A percentile compares a stretch with the other conserved stretches of the same genome.
phyloP scores from a whole-genome alignment of 352 stramenopile genomes.

The Blastocystis sp. region DNA sequence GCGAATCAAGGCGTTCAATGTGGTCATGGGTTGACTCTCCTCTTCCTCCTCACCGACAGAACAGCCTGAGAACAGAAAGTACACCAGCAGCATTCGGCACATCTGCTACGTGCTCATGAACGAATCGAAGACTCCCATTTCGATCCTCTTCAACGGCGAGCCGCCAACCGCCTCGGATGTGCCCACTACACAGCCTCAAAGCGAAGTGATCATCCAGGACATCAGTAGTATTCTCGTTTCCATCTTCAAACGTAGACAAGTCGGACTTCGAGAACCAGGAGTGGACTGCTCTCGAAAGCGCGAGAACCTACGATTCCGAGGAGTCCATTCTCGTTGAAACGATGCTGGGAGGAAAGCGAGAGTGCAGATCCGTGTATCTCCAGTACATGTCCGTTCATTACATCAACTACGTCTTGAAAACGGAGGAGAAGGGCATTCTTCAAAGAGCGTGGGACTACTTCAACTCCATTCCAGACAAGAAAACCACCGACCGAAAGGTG shows the following conservation, averaged over 20 bases:
- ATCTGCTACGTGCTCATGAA: background rate
- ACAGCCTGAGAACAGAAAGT: background rate
- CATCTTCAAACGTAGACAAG: background rate
- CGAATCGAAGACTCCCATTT: background rate
- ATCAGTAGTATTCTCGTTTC: background rate
- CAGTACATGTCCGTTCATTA: background rate
- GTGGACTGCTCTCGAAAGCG: background rate
- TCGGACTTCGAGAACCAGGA: background rate
- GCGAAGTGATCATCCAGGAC: background rate
- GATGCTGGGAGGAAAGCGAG: background rate
- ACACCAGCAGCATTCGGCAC: background rate
- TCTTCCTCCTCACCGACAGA: background rate
- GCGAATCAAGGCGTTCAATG: background rate
- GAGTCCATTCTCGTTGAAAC: constrained; percentile 14
- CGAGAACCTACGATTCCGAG: background rate
- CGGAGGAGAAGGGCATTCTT: background rate
- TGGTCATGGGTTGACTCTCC: background rate
- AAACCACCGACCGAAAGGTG: background rate
- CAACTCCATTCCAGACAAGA: background rate
- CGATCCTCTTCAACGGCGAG: background rate
- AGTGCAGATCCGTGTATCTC: background rate
- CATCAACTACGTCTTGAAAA: background rate
- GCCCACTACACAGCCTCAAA: background rate
- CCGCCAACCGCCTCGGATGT: background rate
- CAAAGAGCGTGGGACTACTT: background rate